These are phyloP conservation scores for Penicillium goetzii DNA, from an alignment of 495 filamentous ascomycete species.

Conservation along the genomic window DNA sequence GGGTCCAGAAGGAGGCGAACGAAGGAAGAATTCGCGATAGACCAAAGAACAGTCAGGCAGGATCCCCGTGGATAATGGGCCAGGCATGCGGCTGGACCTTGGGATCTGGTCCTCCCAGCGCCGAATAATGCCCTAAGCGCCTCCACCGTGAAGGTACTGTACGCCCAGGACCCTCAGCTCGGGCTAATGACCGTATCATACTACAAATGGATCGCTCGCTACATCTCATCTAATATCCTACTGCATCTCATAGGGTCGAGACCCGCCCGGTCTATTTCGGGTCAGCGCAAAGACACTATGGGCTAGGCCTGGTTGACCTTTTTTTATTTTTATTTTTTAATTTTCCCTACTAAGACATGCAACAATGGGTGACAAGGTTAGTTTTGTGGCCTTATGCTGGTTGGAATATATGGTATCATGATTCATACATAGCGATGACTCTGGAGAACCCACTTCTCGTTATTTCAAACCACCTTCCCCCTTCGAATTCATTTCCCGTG, in stretches of 20 bases:
- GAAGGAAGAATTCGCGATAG: slow-evolving; percentile 18
- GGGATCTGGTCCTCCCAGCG: slow-evolving; percentile 15
- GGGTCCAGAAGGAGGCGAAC: slow-evolving; percentile 18
- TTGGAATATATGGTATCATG: slow-evolving; percentile 14
- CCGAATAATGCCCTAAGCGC: slow-evolving; percentile 22
- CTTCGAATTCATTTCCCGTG: slow-evolving; percentile 18
- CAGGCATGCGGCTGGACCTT: slow-evolving; percentile 29
- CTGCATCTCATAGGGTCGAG: slow-evolving; percentile 27
- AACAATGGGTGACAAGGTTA: slow-evolving; percentile 1
- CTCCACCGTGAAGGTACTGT: slow-evolving; percentile 16
- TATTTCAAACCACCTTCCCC: slow-evolving; percentile 23
- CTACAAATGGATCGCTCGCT: slow-evolving; percentile 17
- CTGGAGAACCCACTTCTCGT: slow-evolving; percentile 30
- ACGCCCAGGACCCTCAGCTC: slow-evolving; percentile 21
- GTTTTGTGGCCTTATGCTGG: slow-evolving; percentile 11
- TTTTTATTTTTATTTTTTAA: slow-evolving; percentile 5
- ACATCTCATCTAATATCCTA: slow-evolving; percentile 27
- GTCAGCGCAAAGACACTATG: slow-evolving; percentile 10
- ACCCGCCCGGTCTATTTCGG: slow-evolving; percentile 26
- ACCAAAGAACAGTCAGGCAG: slow-evolving; percentile 24
- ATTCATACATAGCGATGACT: slow-evolving; percentile 4
- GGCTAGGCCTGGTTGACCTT: slow-evolving; percentile 10
- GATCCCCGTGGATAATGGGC: slow-evolving; percentile 30
- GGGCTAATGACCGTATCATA: slow-evolving; percentile 15
- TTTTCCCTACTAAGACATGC: slow-evolving; percentile 8